Evolutionary conservation across 2,329 filamentous ascomycete species (phyloP).

Genomic region (Penicillium sp.): DNA sequence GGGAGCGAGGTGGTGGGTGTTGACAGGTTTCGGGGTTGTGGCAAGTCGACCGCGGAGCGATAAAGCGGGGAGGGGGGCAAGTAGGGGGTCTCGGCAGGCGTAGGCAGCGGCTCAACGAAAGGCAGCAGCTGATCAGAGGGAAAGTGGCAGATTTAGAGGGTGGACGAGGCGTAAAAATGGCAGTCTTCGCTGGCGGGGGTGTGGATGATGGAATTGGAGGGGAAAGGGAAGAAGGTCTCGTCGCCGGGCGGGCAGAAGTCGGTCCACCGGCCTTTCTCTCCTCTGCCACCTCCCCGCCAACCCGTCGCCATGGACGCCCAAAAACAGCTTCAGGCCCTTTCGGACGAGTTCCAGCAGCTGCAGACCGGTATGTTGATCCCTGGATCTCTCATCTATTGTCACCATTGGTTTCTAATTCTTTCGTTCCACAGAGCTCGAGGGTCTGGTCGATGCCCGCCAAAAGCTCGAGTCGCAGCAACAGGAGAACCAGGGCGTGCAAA

Average conservation of each 20-base stretch:
- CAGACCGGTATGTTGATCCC: constrained; percentile 68
- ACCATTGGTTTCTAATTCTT: constrained; percentile 15
- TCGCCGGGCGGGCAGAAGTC: constrained; percentile 29
- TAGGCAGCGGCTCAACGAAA: constrained; percentile 16
- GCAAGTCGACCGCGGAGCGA: constrained; percentile 27
- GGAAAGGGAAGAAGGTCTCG: constrained; percentile 28
- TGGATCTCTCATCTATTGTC: not conserved
- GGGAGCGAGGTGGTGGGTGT: constrained; percentile 13
- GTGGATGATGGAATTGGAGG: constrained; percentile 21
- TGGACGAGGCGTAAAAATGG: constrained; percentile 4
- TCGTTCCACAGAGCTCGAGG: constrained; percentile 72
- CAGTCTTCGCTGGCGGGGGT: constrained; percentile 9
- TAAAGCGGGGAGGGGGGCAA: constrained; percentile 26
- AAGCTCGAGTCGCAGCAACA: constrained; percentile 91
- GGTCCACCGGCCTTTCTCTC: constrained; percentile 29
- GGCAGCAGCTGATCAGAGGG: constrained; percentile 1
- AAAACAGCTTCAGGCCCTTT: constrained; percentile 77
- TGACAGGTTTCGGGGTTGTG: constrained; percentile 16
- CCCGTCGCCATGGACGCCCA: constrained; percentile 60
- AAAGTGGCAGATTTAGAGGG: constrained; percentile 4
- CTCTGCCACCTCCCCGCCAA: constrained; percentile 32
- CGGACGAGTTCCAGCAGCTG: constrained; percentile 84
- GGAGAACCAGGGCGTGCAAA: constrained; percentile 87
- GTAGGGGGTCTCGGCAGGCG: constrained; percentile 16
- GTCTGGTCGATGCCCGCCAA: constrained; percentile 76